Conservation (phyloP, 768 basidiomycete genomes). For the Lactarius quietus region DNA sequence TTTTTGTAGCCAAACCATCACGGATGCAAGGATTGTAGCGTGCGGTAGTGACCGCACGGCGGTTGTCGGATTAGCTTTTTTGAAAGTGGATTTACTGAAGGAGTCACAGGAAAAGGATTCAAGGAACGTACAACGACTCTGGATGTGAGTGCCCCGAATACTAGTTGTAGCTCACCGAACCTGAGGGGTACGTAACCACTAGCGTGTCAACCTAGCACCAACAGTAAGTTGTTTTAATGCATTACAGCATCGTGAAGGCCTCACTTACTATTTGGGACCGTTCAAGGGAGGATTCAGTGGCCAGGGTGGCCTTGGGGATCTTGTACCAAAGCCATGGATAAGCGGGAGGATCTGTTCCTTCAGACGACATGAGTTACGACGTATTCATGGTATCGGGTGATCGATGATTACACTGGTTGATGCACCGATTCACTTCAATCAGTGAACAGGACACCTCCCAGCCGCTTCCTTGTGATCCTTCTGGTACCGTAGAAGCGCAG, state of each 20-base stretch:
- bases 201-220: slow-evolving; percentile 75
- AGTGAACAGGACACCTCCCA: slow-evolving; percentile 63
- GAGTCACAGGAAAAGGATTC: slow-evolving; percentile 69
- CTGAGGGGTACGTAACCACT: slow-evolving; percentile 3
- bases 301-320: slow-evolving; percentile 64
- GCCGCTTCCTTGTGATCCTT: slow-evolving; percentile 71
- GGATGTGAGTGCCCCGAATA: slow-evolving; percentile 52
- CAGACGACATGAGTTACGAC: slow-evolving; percentile 66
- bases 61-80: slow-evolving; percentile 12
- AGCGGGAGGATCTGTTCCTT: slow-evolving; percentile 67
- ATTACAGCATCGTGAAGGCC: not conserved
- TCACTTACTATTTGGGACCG: not conserved
- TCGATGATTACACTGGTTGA: not conserved
- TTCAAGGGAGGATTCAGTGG: slow-evolving; percentile 54
- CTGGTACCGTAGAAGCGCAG: slow-evolving; percentile 51
- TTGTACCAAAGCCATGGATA: slow-evolving; percentile 54
- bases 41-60: slow-evolving; percentile 69
- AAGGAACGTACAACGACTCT: slow-evolving; percentile 62
- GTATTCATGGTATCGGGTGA: not conserved
- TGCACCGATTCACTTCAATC: slow-evolving; percentile 66
- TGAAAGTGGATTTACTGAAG: not conserved
- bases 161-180: not conserved
- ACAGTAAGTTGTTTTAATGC: slow-evolving; percentile 39
- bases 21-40: slow-evolving; percentile 46
- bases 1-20: slow-evolving; percentile 14